These are phyloP conservation scores for Aspergillus aculeatus DNA, from an alignment of 2,329 filamentous ascomycete genomes.

Conservation along the genomic window DNA sequence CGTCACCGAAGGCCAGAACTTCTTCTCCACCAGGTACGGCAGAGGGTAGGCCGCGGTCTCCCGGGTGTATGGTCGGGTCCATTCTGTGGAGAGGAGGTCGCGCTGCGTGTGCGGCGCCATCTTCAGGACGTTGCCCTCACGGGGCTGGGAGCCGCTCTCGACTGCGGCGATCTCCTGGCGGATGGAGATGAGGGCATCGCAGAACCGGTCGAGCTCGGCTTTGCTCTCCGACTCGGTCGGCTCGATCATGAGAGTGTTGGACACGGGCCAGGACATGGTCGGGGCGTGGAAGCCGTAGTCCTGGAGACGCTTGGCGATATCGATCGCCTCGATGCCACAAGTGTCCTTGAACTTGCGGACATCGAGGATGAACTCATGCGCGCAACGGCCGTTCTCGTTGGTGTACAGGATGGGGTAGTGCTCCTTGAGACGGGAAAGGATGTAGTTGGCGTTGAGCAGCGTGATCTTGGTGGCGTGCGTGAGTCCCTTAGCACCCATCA, in stretches of 20 bases:
- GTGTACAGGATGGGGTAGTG: constrained; percentile 94
- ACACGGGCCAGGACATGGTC: constrained; percentile 94
- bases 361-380: constrained; percentile 96
- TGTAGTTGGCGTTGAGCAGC: constrained; percentile 96
- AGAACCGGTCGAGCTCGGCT: constrained; percentile 89
- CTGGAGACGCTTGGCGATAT: constrained; percentile 93
- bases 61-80: constrained; percentile 77
- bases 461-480: constrained; percentile 89
- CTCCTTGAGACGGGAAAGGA: constrained; percentile 78
- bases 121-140: constrained; percentile 79
- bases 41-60: constrained; percentile 86
- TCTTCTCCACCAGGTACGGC: constrained; percentile 83
- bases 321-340: constrained; percentile 83
- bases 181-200: constrained; percentile 84
- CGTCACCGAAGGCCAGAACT: constrained; percentile 91
- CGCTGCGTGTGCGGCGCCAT: constrained; percentile 82
- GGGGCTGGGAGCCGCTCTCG: constrained; percentile 74
- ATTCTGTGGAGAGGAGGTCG: constrained; percentile 73
- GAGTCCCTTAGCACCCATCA: constrained; percentile 83
- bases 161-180: constrained; percentile 79
- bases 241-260: constrained; percentile 97
- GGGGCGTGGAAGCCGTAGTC: constrained; percentile 97
- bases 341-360: constrained; percentile 79
- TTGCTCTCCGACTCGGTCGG: constrained; percentile 92
- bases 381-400: constrained; percentile 81